phyloP scores from a whole-genome alignment of 768 basidiomycete genomes.

The Serpula lacrymans region DNA sequence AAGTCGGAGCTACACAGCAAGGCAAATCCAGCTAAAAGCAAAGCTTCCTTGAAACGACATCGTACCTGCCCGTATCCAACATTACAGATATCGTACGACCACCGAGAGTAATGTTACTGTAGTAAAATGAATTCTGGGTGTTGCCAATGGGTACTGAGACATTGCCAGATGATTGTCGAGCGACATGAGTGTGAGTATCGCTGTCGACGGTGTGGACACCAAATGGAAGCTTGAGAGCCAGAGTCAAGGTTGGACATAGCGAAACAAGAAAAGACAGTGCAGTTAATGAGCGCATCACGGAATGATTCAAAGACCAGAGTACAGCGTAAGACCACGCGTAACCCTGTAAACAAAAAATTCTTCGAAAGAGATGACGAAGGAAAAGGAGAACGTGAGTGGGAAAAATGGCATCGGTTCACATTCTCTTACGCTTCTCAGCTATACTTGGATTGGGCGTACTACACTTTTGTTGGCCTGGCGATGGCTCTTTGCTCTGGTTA shows the following conservation, averaged over 20 bases:
- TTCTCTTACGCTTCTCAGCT: too few relatives aligned
- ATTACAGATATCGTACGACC: conserved; percentile 56
- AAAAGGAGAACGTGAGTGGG: conserved; percentile 14
- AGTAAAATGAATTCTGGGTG: conserved; percentile 71
- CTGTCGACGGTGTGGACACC: conserved; percentile 14
- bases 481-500: too few relatives aligned
- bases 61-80: conserved; percentile 75
- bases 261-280: conserved; percentile 19
- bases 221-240: conserved; percentile 32
- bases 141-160: conserved; percentile 49
- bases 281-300: conserved; percentile 20
- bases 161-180: conserved; percentile 22
- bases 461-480: too few relatives aligned
- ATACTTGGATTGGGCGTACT: too few relatives aligned
- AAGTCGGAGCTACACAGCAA: conserved; percentile 57
- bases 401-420: conserved; percentile 14
- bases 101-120: conserved; percentile 66
- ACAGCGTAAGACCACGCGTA: neutral
- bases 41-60: neutral
- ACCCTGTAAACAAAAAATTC: conserved; percentile 14
- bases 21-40: conserved; percentile 5
- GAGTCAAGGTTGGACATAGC: conserved; percentile 4
- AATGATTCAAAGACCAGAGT: neutral
- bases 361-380: conserved; percentile 9
- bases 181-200: conserved; percentile 7